phyloP scores from a whole-genome alignment of 176 grass and related monocot genomes.

The Zoysia pacifica region DNA sequence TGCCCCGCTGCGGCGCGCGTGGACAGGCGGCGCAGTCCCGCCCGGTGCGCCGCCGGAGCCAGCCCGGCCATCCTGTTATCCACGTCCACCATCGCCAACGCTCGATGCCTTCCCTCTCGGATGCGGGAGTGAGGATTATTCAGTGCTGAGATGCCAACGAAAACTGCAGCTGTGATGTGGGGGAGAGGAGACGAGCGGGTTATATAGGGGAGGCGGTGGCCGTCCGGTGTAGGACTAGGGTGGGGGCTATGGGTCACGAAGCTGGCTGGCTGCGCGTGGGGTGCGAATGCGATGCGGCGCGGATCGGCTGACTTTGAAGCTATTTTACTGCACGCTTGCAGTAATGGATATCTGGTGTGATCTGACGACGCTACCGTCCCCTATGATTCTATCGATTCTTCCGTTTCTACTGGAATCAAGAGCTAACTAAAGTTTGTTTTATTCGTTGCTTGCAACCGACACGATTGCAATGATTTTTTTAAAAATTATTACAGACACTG shows the following conservation, averaged over 20 bases:
- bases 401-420: no score
- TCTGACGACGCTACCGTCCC: no score
- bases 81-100: slow-evolving; percentile 71
- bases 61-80: slow-evolving; percentile 75
- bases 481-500: no score
- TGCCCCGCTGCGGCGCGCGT: slow-evolving; percentile 61
- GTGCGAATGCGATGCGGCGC: slow-evolving; percentile 26
- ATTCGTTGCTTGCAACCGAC: no score
- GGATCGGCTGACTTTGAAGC: no score
- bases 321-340: no score
- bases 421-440: no score
- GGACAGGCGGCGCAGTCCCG: slow-evolving; percentile 63
- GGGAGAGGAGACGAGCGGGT: not conserved
- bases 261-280: not conserved
- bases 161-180: not conserved
- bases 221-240: not conserved
- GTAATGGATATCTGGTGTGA: no score
- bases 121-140: not conserved
- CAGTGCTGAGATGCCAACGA: not conserved
- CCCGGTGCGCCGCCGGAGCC: slow-evolving; percentile 57
- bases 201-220: slow-evolving; percentile 47
- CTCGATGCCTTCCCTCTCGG: not conserved
- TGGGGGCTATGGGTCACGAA: slow-evolving; percentile 26
- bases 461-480: no score
- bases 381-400: no score